These are phyloP conservation scores for Samsoniella hepiali DNA, from an alignment of 2,329 filamentous ascomycete species.

Conservation along the genomic window DNA sequence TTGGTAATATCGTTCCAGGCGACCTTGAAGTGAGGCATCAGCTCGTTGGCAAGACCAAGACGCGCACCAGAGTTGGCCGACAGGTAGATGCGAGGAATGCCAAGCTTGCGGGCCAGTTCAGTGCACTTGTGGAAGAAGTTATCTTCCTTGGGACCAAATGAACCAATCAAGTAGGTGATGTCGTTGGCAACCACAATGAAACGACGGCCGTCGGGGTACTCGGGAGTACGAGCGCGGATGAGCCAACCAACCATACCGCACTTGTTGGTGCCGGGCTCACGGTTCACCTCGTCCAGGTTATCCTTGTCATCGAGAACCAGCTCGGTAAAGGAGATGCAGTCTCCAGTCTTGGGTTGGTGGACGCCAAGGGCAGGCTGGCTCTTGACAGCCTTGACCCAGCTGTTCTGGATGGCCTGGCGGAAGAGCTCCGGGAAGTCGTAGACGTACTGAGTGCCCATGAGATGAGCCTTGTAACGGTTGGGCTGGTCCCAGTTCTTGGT, in stretches of 20 bases:
- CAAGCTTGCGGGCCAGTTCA: conserved; percentile 87
- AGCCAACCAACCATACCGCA: conserved; percentile 99
- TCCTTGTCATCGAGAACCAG: conserved; percentile 93
- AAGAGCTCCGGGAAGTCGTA: conserved; percentile 99
- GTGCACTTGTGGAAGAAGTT: conserved; percentile 99
- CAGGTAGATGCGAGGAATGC: conserved; percentile 94
- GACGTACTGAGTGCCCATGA: conserved; percentile 99
- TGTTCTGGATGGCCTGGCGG: conserved; percentile 95
- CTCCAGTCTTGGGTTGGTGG: conserved; percentile 79
- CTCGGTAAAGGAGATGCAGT: conserved; percentile 92
- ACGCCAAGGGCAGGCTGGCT: conserved; percentile 71
- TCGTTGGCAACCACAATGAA: conserved; percentile 98
- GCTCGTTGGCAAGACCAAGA: conserved; percentile 91
- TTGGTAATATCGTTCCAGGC: conserved; percentile 86
- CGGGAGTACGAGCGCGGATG: conserved; percentile 88
- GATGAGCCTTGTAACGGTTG: conserved; percentile 98
- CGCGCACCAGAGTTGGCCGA: conserved; percentile 98
- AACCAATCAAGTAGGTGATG: conserved; percentile 98
- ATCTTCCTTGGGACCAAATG: conserved; percentile 94
- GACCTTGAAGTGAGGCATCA: conserved; percentile 95
- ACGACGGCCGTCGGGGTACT: conserved; percentile 87
- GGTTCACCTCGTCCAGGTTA: conserved; percentile 86
- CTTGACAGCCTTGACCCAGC: conserved; percentile 74
- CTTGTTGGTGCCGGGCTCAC: conserved; percentile 90
- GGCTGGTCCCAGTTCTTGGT: conserved; percentile 99